Conservation (phyloP, 441 rosid species). For the Flueggea neowawraea region DNA sequence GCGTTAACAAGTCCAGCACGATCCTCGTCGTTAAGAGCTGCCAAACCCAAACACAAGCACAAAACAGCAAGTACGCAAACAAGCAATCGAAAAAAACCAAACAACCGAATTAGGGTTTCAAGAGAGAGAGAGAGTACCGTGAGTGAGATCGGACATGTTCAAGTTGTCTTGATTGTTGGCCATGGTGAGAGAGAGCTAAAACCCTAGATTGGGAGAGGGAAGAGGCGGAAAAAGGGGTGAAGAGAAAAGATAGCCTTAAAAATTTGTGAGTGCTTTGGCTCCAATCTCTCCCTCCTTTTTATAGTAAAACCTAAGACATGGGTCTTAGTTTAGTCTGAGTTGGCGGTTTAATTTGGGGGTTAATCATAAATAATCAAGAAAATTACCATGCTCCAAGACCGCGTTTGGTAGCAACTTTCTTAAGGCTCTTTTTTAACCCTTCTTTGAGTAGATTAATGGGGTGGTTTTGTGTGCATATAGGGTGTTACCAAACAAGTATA, state of each 20-base stretch:
- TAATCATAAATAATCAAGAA: too few relatives aligned
- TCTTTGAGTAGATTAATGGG: too few relatives aligned
- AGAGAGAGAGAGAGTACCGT: constrained; percentile 32
- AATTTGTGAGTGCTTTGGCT: too few relatives aligned
- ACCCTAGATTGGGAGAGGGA: neutral
- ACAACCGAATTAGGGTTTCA: constrained; percentile 1
- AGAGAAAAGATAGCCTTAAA: neutral
- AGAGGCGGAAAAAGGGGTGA: neutral
- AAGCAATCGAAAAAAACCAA: neutral
- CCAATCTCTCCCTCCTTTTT: too few relatives aligned
- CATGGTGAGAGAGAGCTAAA: constrained; percentile 29
- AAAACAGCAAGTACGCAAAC: neutral
- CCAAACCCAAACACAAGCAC: neutral
- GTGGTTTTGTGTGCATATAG: too few relatives aligned
- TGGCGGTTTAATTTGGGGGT: too few relatives aligned
- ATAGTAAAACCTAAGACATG: too few relatives aligned
- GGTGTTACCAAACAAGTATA: too few relatives aligned
- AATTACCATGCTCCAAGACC: too few relatives aligned
- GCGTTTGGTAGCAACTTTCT: too few relatives aligned
- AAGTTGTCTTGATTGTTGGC: constrained; percentile 56
- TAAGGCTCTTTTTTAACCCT: too few relatives aligned
- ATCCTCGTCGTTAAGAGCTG: constrained; percentile 65
- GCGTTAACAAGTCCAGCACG: constrained; percentile 70
- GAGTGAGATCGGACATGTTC: constrained; percentile 61
- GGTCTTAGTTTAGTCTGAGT: too few relatives aligned